Evolutionary conservation across 208 protist genomes (phyloP), one percentile per base, ranked within the genome.

Genomic region (Crithidia expoeki): DNA sequence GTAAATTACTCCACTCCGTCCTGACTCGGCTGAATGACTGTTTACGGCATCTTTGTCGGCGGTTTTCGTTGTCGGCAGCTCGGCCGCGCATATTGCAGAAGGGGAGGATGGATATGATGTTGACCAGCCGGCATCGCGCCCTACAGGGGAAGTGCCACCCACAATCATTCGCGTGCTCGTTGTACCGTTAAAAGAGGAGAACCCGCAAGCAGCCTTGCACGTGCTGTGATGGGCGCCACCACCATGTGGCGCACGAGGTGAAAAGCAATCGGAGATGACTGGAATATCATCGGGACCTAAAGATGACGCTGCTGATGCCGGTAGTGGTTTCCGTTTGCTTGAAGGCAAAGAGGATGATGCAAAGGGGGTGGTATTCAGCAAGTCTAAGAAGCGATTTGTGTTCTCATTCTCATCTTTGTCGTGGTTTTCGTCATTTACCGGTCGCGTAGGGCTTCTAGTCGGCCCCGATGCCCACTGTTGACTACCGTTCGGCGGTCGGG

Each of bases 41-140:
- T 19, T n/a, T 9, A 17, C 42, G 42, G n/a, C 42, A 5, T 9
- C 9, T 9, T 17, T 17, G n/a, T 19, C 51, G 27, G 10, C 49
- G 2, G 36, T 23, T 30, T 30, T n/a, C 7, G 19, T 2, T 32
- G 59, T 11, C 61, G 51, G 52, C 33, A 46, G 19, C 27, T 34
- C 64, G 38, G 64, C 50, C 4, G 38, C 52, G n/a, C 61, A 50
- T 28, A 70, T 52, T 5, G 47, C 40, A 19, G 61, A 47, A 25
- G 61, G 61, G 2, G 21, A 52, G 23, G 47, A 16, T 14, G 46
- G 2, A 12, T 40, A 11, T 14, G 14, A 67, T 21, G 14, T n/a
- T n/a, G 33, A 23, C 27, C n/a, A 10, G 30, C 33, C 19, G 7
- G 23, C 2, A 23, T 30, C 47, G 4, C 12, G 6, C 23, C 32